Evolutionary conservation across 140 eudicot genomes (phyloP).

Genomic region (Ambrosia hybrid): DNA sequence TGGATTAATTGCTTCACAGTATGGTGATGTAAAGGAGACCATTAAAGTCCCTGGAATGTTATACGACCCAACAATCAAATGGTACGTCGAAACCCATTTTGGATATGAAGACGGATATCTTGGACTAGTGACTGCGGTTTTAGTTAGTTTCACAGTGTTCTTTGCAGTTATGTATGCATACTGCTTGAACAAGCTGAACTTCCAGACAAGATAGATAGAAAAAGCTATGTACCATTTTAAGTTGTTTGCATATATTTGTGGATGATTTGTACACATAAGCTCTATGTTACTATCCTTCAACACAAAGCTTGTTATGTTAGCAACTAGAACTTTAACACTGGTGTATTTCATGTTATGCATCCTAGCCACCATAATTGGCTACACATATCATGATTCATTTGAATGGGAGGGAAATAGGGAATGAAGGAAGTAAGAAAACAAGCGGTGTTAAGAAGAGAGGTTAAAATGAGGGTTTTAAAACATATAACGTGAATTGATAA

Average conservation of each 20-base stretch:
- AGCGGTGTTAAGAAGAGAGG: too few species aligned
- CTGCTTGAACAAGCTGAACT: slow-evolving; percentile 48
- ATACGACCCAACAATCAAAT: slow-evolving; percentile 34
- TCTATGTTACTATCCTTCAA: slow-evolving; percentile 4
- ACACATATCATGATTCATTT: too few species aligned
- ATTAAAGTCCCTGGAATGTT: slow-evolving; percentile 41
- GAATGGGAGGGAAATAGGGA: too few species aligned
- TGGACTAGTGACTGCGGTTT: slow-evolving; percentile 37
- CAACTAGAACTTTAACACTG: not conserved
- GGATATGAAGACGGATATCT: slow-evolving; percentile 42
- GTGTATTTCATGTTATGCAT: not conserved
- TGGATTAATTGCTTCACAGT: slow-evolving; percentile 53
- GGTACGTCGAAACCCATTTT: slow-evolving; percentile 42
- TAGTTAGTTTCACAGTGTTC: slow-evolving; percentile 38
- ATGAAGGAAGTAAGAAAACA: too few species aligned
- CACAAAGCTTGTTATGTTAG: not conserved
- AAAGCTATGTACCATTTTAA: not conserved
- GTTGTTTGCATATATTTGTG: not conserved
- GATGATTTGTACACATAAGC: not conserved
- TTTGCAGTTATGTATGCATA: slow-evolving; percentile 49
- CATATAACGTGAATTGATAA: too few species aligned
- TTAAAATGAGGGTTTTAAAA: too few species aligned
- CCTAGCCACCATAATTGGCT: too few species aligned
- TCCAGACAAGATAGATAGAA: slow-evolving; percentile 39
- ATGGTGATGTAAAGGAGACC: slow-evolving; percentile 48